A percentile compares a stretch with the other conserved stretches of the same genome.
These are phyloP conservation scores for Papilionanthe hybrid DNA, from an alignment of 116 monocot species.

Conservation along the genomic window DNA sequence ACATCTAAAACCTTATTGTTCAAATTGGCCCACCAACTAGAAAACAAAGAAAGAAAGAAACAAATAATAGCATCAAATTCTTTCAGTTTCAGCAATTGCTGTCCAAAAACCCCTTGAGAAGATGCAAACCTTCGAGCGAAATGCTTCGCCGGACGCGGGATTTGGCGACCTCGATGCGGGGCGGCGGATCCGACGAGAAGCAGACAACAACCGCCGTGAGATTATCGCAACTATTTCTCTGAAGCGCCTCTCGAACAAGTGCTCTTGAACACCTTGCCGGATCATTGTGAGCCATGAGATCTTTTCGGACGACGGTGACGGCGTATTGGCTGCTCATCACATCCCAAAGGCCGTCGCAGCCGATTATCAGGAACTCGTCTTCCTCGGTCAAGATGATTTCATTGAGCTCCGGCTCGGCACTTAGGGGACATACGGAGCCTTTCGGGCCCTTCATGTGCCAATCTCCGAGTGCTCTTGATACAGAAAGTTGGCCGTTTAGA, in stretches of 20 bases:
- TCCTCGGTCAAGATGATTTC: slow-evolving; percentile 28
- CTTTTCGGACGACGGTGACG: slow-evolving; percentile 41
- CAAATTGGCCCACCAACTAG: background rate
- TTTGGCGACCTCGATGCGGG: slow-evolving; percentile 40
- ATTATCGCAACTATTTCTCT: slow-evolving; percentile 43
- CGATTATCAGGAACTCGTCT: slow-evolving; percentile 50
- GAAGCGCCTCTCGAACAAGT: slow-evolving; percentile 38
- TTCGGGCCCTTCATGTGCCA: slow-evolving; percentile 58
- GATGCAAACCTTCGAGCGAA: slow-evolving; percentile 40
- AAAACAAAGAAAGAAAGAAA: background rate
- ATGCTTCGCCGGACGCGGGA: slow-evolving; percentile 43
- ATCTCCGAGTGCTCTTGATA: slow-evolving; percentile 47
- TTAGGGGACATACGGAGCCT: slow-evolving; percentile 31
- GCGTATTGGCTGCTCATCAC: slow-evolving; percentile 60
- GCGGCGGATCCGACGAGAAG: slow-evolving; percentile 38
- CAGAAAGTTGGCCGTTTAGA: slow-evolving; percentile 39
- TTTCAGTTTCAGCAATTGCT: slow-evolving; percentile 14
- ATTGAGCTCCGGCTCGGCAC: slow-evolving; percentile 41
- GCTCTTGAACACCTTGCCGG: slow-evolving; percentile 36
- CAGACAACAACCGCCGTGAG: slow-evolving; percentile 44
- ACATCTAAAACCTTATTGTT: slow-evolving; percentile 5
- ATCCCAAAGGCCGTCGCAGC: slow-evolving; percentile 56
- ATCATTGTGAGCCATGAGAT: slow-evolving; percentile 46
- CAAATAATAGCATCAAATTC: background rate
- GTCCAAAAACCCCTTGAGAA: slow-evolving; percentile 38